phyloP scores from a whole-genome alignment of 2,329 filamentous ascomycete species.

The Colletotrichum australisinense region DNA sequence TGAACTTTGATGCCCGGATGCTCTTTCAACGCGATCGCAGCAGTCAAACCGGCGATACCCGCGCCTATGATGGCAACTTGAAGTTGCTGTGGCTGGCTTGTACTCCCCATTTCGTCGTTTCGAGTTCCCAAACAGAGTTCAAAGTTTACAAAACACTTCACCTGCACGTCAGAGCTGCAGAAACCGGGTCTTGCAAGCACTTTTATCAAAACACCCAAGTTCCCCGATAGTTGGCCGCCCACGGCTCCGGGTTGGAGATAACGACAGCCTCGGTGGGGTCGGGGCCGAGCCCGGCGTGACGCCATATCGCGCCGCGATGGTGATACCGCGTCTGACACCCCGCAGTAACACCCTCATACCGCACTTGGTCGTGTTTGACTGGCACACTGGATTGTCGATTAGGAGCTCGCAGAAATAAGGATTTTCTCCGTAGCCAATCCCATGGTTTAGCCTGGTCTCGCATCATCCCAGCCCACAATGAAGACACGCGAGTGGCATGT shows the following conservation, averaged over 20 bases:
- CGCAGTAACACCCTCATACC: constrained; percentile 1
- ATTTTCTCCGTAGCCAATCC: constrained; percentile 17
- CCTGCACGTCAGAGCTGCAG: neutral
- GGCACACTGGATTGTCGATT: neutral
- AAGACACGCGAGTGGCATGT: constrained; percentile 23
- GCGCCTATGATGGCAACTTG: constrained; percentile 60
- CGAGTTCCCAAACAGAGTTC: neutral
- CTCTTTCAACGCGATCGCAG: constrained; percentile 57
- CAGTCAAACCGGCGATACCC: constrained; percentile 61
- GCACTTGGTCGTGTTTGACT: neutral
- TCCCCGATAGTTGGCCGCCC: neutral
- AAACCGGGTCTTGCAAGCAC: neutral
- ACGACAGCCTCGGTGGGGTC: constrained; percentile 18
- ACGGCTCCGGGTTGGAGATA: constrained; percentile 20
- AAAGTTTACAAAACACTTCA: neutral
- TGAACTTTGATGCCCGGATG: constrained; percentile 56
- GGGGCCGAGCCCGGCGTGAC: constrained; percentile 35
- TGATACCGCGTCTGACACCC: constrained; percentile 25
- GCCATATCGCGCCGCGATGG: constrained; percentile 28
- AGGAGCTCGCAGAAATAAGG: neutral
- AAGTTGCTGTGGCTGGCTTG: constrained; percentile 39
- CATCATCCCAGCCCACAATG: constrained; percentile 25
- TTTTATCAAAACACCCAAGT: constrained; percentile 12
- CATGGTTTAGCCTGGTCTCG: neutral
- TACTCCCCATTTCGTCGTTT: neutral